These are phyloP conservation scores for Penicillium ochrochloron DNA, from an alignment of 495 filamentous ascomycete species.

Conservation along the genomic window DNA sequence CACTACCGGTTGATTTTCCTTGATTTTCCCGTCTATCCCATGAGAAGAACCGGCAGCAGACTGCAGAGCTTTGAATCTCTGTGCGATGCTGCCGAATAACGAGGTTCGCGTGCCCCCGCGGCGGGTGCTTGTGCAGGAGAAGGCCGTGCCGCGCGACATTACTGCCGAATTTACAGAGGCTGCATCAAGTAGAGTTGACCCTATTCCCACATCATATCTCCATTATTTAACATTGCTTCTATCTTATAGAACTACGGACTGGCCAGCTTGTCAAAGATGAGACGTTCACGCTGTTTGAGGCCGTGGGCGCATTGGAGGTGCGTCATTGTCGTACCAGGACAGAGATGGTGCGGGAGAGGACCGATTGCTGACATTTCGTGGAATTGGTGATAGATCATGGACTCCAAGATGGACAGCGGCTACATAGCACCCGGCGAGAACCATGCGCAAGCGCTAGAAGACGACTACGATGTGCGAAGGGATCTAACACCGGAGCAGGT, in stretches of 20 bases:
- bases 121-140: constrained; percentile 41
- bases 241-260: constrained; percentile 64
- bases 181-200: constrained; percentile 61
- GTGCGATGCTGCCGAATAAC: constrained; percentile 47
- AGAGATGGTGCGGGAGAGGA: constrained; percentile 8
- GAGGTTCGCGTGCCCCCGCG: constrained; percentile 40
- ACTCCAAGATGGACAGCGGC: constrained; percentile 97
- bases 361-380: constrained; percentile 20
- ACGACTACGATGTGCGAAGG: constrained; percentile 79
- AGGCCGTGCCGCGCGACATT: constrained; percentile 68
- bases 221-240: constrained; percentile 21
- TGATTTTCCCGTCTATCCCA: constrained; percentile 6
- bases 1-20: constrained; percentile 3
- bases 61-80: constrained; percentile 33
- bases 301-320: constrained; percentile 94
- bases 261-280: constrained; percentile 94
- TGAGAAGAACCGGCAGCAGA: constrained; percentile 36
- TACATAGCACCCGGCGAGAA: constrained; percentile 75
- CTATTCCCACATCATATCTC: neutral
- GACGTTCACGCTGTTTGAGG: constrained; percentile 88
- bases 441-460: constrained; percentile 62
- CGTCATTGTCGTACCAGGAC: constrained; percentile 31
- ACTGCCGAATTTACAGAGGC: constrained; percentile 75
- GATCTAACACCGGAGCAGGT: constrained; percentile 77
- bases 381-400: constrained; percentile 76